These are phyloP conservation scores for Daldinia bambusicola DNA, from an alignment of 495 filamentous ascomycete genomes.

Conservation along the genomic window DNA sequence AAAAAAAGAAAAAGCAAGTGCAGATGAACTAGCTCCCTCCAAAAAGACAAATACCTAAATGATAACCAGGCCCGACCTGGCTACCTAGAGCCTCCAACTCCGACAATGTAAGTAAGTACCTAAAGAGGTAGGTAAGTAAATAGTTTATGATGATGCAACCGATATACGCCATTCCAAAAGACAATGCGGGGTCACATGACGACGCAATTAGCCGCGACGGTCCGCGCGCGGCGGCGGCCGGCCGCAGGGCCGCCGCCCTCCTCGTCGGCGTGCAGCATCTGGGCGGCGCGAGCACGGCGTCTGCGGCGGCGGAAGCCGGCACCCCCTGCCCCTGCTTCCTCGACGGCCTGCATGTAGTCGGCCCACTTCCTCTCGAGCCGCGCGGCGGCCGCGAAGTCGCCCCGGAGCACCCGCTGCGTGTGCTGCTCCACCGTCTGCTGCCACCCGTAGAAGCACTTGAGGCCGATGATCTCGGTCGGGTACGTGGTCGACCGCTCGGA, in stretches of 20 bases:
- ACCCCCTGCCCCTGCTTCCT: conserved; percentile 78
- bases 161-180: conserved; percentile 9
- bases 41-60: background rate
- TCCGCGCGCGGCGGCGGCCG: conserved; percentile 64
- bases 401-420: conserved; percentile 80
- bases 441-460: conserved; percentile 96
- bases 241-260: conserved; percentile 69
- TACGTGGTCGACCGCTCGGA: conserved; percentile 58
- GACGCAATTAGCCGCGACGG: conserved; percentile 59
- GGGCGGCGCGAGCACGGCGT: conserved; percentile 79
- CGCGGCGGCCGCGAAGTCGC: conserved; percentile 74
- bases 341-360: conserved; percentile 89
- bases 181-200: conserved; percentile 65
- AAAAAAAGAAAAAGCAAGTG: background rate
- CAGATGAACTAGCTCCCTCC: conserved; percentile 6
- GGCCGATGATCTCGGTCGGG: conserved; percentile 77
- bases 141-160: conserved; percentile 26
- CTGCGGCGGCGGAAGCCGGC: conserved; percentile 71
- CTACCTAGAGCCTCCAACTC: conserved; percentile 24
- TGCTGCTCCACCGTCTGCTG: conserved; percentile 95
- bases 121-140: too few relatives aligned
- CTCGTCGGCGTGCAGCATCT: conserved; percentile 78
- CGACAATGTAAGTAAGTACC: background rate
- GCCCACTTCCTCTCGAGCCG: conserved; percentile 91
- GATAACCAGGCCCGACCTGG: conserved; percentile 16